Evolutionary conservation across 2,329 filamentous ascomycete species (phyloP), one percentile per base, ranked within the genome.

Genomic region (Gaeumannomyces sp.): DNA sequence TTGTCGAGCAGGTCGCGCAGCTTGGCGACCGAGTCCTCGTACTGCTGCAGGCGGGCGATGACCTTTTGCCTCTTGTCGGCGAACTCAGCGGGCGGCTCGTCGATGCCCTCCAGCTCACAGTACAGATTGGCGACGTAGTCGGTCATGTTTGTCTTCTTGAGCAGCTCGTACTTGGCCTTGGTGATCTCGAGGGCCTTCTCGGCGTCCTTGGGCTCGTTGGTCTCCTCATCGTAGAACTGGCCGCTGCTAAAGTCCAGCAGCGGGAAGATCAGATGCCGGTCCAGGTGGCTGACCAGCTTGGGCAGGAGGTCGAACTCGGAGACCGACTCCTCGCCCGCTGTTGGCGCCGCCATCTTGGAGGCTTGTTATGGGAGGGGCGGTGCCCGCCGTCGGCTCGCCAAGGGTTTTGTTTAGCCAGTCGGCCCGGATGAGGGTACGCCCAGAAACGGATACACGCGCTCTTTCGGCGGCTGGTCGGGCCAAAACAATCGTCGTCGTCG

Each of bases 121-220:
- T 96, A 92, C 70, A 99, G 82, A 73, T 89, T 91, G 74, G 93
- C 93, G 64, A 98, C 92, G 77, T 96, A 99, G 79, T 99, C 95
- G 73, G 90, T 95, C 95, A 99, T 99, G 84, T 98, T 97, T 74
- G 95, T 98, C 77, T 93, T 89, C 82, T 96, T 94, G 71, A 99
- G 87, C 66, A 99, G 88, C 80, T 94, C 89, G 78, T 94, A 97
- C 79, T 97, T 97, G 72, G 93, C 88, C 75, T 90, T 87, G 68
- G 89, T 89, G 72, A 96, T 89, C 76, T 93, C 89, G 72, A 83
- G 83, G 65, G 85, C 79, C 78, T 84, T 79, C 56, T 75, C 78
- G 67, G 81, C 80, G 67, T 85, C 81, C 76, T 83, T 78, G 59
- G 76, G 77, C 65, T 79, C 77, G 66, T 83, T 82, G 56, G 56